These are phyloP conservation scores for Plasmodium yoelii DNA, from an alignment of 169 alveolate genomes.

Conservation along the genomic window DNA sequence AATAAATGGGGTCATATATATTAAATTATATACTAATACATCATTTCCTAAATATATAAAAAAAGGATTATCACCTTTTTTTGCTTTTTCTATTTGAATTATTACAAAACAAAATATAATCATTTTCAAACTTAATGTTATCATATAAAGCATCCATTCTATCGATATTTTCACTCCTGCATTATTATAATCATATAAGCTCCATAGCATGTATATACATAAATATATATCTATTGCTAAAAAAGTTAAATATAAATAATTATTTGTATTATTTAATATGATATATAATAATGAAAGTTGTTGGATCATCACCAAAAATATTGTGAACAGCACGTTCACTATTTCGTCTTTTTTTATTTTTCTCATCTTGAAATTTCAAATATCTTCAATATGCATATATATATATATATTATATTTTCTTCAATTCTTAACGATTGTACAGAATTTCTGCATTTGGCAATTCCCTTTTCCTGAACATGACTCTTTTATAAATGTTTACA, in stretches of 20 bases:
- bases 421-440: no score
- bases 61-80: neutral
- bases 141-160: slow-evolving; percentile 72
- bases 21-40: slow-evolving; percentile 42
- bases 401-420: no score
- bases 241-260: slow-evolving; percentile 22
- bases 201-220: slow-evolving; percentile 45
- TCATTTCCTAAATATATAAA: slow-evolving; percentile 42
- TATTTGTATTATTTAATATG: slow-evolving; percentile 14
- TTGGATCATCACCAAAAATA: slow-evolving; percentile 28
- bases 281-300: slow-evolving; percentile 37
- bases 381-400: neutral
- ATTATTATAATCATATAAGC: slow-evolving; percentile 53
- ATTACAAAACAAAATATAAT: slow-evolving; percentile 35
- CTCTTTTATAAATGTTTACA: no score
- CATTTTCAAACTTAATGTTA: slow-evolving; percentile 40
- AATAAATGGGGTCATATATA: slow-evolving; percentile 61
- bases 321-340: slow-evolving; percentile 48
- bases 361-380: slow-evolving; percentile 29
- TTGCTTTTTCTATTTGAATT: neutral
- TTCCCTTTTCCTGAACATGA: no score
- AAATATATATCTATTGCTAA: slow-evolving; percentile 26
- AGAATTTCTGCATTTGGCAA: no score
- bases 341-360: slow-evolving; percentile 51
- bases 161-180: slow-evolving; percentile 64